Conservation (phyloP, 805 yeast genomes). For the Candida quercuum region DNA sequence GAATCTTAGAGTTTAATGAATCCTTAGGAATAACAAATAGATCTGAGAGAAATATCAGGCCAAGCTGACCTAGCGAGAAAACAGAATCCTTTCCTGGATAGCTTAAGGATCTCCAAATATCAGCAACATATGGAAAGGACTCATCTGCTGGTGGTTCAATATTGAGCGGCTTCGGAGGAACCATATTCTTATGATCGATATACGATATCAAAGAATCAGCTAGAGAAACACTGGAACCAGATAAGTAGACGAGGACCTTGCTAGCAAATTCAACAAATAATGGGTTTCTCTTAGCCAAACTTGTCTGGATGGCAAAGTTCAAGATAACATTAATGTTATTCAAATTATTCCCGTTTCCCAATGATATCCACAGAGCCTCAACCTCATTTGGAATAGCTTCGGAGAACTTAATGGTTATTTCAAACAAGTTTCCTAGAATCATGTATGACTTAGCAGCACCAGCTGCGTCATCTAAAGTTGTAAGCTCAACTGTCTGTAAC, state of each 20-base stretch:
- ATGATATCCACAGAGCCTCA: slow-evolving; percentile 92
- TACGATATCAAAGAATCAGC: slow-evolving; percentile 63
- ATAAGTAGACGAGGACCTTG: slow-evolving; percentile 75
- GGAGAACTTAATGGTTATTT: slow-evolving; percentile 75
- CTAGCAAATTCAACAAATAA: slow-evolving; percentile 73
- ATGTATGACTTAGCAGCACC: slow-evolving; percentile 43
- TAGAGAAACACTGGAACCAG: slow-evolving; percentile 46
- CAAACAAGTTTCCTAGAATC: slow-evolving; percentile 78
- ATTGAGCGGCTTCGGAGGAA: slow-evolving; percentile 54
- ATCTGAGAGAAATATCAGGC: slow-evolving; percentile 81
- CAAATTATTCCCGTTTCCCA: slow-evolving; percentile 69
- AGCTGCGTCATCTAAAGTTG: slow-evolving; percentile 33
- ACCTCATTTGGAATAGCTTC: slow-evolving; percentile 77
- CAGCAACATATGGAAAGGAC: slow-evolving; percentile 70
- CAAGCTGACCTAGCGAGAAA: slow-evolving; percentile 82
- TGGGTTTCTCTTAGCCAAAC: slow-evolving; percentile 66
- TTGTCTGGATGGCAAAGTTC: slow-evolving; percentile 61
- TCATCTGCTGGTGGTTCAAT: slow-evolving; percentile 28
- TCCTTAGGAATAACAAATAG: slow-evolving; percentile 65
- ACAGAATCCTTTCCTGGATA: slow-evolving; percentile 62
- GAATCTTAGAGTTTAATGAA: slow-evolving; percentile 51
- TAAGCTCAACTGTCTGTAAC: slow-evolving; percentile 79
- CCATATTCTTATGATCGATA: slow-evolving; percentile 81
- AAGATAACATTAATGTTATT: slow-evolving; percentile 68
- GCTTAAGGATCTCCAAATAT: slow-evolving; percentile 53